A percentile compares a stretch with the other conserved stretches of the same genome.
phyloP scores from a whole-genome alignment of 2,329 filamentous ascomycete genomes.

The Trichoderma gracile region DNA sequence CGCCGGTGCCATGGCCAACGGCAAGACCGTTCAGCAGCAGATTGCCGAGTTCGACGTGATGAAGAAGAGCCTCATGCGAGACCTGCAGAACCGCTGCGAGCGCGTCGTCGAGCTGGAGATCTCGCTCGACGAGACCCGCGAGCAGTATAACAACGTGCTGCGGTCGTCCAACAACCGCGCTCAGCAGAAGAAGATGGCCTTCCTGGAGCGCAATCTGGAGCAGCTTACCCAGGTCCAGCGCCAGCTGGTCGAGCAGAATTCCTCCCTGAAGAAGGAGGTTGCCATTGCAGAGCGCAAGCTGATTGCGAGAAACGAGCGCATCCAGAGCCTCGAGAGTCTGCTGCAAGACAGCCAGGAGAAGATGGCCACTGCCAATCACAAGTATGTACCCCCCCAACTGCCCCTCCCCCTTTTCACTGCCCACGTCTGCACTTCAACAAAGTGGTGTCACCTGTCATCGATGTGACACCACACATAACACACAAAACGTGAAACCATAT shows the following conservation, averaged over 20 bases:
- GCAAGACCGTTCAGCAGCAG: conserved; percentile 95
- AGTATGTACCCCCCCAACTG: conserved; percentile 61
- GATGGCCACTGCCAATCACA: conserved; percentile 92
- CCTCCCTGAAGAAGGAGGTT: conserved; percentile 96
- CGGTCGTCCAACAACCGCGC: conserved; percentile 96
- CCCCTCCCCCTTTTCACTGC: neutral
- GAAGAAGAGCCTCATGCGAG: conserved; percentile 99
- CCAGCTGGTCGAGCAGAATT: conserved; percentile 97
- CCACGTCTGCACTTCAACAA: conserved; percentile 34
- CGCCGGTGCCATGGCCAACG: conserved; percentile 65
- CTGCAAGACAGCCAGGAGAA: conserved; percentile 98
- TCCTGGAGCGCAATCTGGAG: conserved; percentile 96
- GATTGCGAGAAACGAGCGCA: conserved; percentile 94
- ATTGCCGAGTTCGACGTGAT: conserved; percentile 98
- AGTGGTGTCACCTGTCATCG: too few species aligned
- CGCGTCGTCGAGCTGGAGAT: conserved; percentile 98
- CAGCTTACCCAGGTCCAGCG: conserved; percentile 96
- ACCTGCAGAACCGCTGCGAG: conserved; percentile 97
- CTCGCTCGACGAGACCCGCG: conserved; percentile 91
- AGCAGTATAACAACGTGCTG: conserved; percentile 98
- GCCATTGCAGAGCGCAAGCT: conserved; percentile 97
- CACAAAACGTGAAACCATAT: conserved; percentile 4
- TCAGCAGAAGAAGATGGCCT: conserved; percentile 99
- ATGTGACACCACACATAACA: neutral
- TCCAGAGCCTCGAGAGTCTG: conserved; percentile 87